Base-by-base conservation (phyloP, 306 rosid genomes). In the Prunus fruticosa region DNA sequence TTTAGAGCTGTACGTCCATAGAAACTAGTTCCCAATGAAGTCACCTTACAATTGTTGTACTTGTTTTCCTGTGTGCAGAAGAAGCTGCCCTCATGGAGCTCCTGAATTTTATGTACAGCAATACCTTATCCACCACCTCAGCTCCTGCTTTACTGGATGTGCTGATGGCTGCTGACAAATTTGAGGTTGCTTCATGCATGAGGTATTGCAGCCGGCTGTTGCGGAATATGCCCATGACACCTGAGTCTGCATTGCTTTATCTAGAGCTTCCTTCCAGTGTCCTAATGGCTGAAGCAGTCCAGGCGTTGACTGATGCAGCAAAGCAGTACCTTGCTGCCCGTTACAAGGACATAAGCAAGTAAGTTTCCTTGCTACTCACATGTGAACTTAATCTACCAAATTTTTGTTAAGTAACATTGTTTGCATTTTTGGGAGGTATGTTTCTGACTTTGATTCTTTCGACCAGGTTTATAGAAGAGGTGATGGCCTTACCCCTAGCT, bases 101-200 rank as follows among this genome's bases (percentile, higher is more conserved):
- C 60, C 86, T 96, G 73, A 96, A 96, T 78, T 96, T 96, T 83
- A 96, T 96, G 99, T 96, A 96, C 75, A 89, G 96, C 67, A 93
- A 83, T 86, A 86, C 91, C 43, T 77, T 96, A 75, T 79, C 78
- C 19, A 79, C 78, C 54, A 79, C 84, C 68, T 74, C 97, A 6
- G 94, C 99, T 69, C 88, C 97, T 57, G 96, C 88, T 74, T 83
- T 96, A 85, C 88, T 96, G 47, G 97, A 96, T 78, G 97, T 96
- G 67, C 89, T 96, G 79, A 91, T 96, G 99, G 97, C 98, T 71
- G 99, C 99, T 22, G 99, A 96, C 82, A 96, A 92, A 80, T 96
- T 93, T 87, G 94, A 96, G 85, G 99, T 96, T 54, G 96, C 98
- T 64, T 96, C 99, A 50, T 96, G 99, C 87, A 96, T 96, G 99